Conservation (phyloP, 805 yeast genomes). For the Pichia paraexigua region DNA sequence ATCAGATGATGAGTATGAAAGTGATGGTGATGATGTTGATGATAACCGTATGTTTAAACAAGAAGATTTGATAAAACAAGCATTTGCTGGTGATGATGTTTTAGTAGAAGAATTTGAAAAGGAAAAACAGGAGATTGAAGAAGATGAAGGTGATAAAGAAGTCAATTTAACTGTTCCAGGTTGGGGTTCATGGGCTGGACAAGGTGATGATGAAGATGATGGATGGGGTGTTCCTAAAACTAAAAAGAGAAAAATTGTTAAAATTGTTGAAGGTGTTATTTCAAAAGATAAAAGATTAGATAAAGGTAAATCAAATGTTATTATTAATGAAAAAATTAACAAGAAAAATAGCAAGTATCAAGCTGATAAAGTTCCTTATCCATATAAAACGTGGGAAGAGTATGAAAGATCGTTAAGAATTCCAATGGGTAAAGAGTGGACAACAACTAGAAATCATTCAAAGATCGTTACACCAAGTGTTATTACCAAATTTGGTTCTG, state of each 20-base stretch:
- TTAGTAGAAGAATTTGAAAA: constrained; percentile 60
- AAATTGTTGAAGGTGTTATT: constrained; percentile 71
- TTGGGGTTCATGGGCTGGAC: constrained; percentile 98
- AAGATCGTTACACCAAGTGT: constrained; percentile 83
- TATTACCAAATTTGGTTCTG: constrained; percentile 76
- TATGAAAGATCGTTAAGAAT: constrained; percentile 88
- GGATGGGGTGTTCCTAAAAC: constrained; percentile 20
- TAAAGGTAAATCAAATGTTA: constrained; percentile 67
- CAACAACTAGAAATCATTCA: constrained; percentile 80
- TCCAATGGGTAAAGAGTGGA: constrained; percentile 99
- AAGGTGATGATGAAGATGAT: constrained; percentile 22
- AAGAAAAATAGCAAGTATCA: constrained; percentile 82
- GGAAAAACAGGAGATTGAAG: constrained; percentile 60
- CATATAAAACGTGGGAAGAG: constrained; percentile 87
- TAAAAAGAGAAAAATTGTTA: constrained; percentile 55
- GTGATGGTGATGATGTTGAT: constrained; percentile 37
- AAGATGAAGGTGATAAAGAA: constrained; percentile 74
- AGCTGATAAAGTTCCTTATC: constrained; percentile 88
- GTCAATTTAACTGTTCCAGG: constrained; percentile 87
- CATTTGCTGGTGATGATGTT: constrained; percentile 97
- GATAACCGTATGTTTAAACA: constrained; percentile 59
- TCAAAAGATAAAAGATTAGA: constrained; percentile 69
- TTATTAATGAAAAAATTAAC: constrained; percentile 79
- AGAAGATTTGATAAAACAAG: constrained; percentile 75
- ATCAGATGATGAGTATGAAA: constrained; percentile 31